Evolutionary conservation across 192 early-diverging fungal genomes (phyloP).

Genomic region (Phlyctochytrium planicorne): DNA sequence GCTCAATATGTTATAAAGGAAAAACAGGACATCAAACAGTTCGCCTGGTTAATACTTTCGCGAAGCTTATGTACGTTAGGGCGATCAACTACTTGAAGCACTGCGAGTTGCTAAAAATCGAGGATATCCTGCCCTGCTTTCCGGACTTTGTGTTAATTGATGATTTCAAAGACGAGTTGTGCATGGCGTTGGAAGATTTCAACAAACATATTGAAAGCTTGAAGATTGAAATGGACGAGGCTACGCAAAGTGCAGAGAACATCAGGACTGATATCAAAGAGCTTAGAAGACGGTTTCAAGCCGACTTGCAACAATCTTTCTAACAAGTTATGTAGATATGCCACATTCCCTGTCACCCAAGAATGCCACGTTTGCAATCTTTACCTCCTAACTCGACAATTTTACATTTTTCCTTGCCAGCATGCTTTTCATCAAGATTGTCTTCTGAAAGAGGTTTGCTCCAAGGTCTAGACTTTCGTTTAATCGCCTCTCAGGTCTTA

Average conservation of each 20-base stretch:
- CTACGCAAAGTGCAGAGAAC: conserved; percentile 85
- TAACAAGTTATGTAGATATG: conserved; percentile 47
- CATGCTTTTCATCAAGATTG: conserved; percentile 95
- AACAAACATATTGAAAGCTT: conserved; percentile 86
- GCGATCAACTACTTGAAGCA: conserved; percentile 81
- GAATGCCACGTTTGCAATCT: conserved; percentile 75
- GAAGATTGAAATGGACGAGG: conserved; percentile 93
- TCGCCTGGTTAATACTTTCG: conserved; percentile 1
- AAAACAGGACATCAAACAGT: conserved; percentile 81
- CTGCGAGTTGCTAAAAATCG: conserved; percentile 84
- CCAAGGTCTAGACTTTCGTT: conserved; percentile 5
- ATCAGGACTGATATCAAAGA: conserved; percentile 90
- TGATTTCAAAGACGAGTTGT: conserved; percentile 96
- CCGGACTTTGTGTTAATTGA: conserved; percentile 97
- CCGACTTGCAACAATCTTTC: conserved; percentile 9
- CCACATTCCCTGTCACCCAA: conserved; percentile 66
- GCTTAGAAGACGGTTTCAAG: conserved; percentile 69
- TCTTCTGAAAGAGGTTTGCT: conserved; percentile 66
- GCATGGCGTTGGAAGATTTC: conserved; percentile 87
- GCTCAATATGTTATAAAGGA: conserved; percentile 87
- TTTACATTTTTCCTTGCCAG: conserved; percentile 94
- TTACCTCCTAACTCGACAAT: conserved; percentile 81
- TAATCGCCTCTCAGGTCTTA: conserved; percentile 45
- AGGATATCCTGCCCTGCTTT: conserved; percentile 95
- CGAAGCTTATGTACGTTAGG: conserved; percentile 31